These are phyloP conservation scores for Trametes coccinea DNA, from an alignment of 768 basidiomycete genomes.

Conservation along the genomic window DNA sequence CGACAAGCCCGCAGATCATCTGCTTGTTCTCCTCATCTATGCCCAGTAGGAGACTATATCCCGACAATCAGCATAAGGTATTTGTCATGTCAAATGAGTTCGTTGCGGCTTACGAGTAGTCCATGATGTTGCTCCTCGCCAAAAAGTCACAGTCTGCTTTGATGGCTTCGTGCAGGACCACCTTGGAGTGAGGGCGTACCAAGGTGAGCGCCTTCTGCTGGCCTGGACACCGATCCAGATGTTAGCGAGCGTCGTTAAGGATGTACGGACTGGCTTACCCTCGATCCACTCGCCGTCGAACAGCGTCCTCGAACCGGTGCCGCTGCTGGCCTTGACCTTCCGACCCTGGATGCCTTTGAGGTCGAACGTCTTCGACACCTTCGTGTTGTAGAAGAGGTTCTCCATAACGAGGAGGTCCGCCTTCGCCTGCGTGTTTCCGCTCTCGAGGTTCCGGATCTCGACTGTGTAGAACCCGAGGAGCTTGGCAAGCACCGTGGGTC, in stretches of 20 bases:
- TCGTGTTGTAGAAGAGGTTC: conserved; percentile 74
- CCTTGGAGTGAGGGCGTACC: conserved; percentile 71
- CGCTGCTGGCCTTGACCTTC: conserved; percentile 56
- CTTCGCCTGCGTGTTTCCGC: conserved; percentile 61
- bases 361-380: conserved; percentile 71
- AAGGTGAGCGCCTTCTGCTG: conserved; percentile 67
- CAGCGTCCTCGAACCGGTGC: conserved; percentile 53
- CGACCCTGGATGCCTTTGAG: conserved; percentile 82
- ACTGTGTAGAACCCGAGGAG: conserved; percentile 81
- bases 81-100: neutral
- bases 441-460: conserved; percentile 73
- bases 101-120: conserved; percentile 66
- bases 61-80: neutral
- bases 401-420: conserved; percentile 84
- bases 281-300: conserved; percentile 89
- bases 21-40: conserved; percentile 66
- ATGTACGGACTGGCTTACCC: conserved; percentile 37
- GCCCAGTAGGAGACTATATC: conserved; percentile 65
- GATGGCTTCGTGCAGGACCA: conserved; percentile 69
- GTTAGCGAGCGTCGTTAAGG: neutral
- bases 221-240: conserved; percentile 36
- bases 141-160: conserved; percentile 73
- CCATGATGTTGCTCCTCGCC: conserved; percentile 78
- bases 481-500: conserved; percentile 73
- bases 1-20: conserved; percentile 78